Evolutionary conservation across 345 rosid genomes (phyloP).

Genomic region (Microcos paniculata): DNA sequence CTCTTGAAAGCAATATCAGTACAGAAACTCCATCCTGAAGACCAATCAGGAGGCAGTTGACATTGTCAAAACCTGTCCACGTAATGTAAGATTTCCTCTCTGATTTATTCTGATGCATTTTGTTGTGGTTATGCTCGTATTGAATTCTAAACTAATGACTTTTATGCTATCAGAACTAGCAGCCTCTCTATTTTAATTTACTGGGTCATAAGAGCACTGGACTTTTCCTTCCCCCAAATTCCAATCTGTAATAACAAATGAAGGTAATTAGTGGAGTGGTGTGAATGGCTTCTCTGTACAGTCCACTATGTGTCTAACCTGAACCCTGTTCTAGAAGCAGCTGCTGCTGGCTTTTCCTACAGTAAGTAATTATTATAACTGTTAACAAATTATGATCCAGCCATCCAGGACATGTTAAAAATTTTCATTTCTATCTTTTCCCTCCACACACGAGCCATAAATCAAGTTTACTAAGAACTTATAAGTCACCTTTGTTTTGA

Average conservation of each 20-base stretch:
- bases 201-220: conserved; percentile 2
- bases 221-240: neutral
- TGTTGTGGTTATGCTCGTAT: neutral
- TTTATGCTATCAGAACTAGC: too few relatives aligned
- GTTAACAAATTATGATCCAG: too few relatives aligned
- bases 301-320: neutral
- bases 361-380: too few relatives aligned
- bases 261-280: conserved; percentile 1
- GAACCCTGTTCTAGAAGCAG: neutral
- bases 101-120: neutral
- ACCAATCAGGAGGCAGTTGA: conserved; percentile 93
- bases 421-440: neutral
- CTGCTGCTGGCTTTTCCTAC: neutral
- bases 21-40: conserved; percentile 69
- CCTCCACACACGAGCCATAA: neutral
- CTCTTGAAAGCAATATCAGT: conserved; percentile 49
- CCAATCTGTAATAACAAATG: neutral
- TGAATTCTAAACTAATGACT: conserved; percentile 3
- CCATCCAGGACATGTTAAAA: neutral
- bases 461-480: neutral
- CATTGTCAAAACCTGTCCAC: conserved; percentile 75
- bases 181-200: too few relatives aligned
- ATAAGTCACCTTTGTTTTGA: neutral
- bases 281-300: neutral
- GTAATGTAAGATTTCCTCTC: conserved; percentile 79